Conservation (phyloP, 257 asterid genomes). For the Nyctanthes arbortristis region DNA sequence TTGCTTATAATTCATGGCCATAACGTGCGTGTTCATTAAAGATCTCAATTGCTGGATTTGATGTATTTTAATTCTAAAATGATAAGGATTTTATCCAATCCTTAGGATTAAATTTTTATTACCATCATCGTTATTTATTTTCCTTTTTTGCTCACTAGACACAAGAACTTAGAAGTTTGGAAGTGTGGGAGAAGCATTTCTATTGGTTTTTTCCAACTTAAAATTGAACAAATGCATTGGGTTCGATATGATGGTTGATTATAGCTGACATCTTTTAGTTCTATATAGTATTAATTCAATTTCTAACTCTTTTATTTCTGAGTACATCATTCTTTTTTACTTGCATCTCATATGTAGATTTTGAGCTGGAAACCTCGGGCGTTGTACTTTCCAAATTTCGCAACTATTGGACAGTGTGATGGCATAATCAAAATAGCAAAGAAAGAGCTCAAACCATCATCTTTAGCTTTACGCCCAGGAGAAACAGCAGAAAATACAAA, state of each 20-base stretch:
- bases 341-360: slow-evolving; percentile 42
- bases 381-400: slow-evolving; percentile 82
- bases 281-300: no score
- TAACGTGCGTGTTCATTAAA: background rate
- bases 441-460: slow-evolving; percentile 62
- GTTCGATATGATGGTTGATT: no score
- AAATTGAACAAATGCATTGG: no score
- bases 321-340: slow-evolving; percentile 11
- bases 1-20: background rate
- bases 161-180: no score
- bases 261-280: background rate
- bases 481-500: slow-evolving; percentile 78
- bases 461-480: slow-evolving; percentile 79
- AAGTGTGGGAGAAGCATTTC: no score
- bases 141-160: no score
- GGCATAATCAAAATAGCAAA: slow-evolving; percentile 60
- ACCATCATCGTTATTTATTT: no score
- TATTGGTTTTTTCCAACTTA: no score
- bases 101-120: background rate
- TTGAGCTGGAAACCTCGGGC: slow-evolving; percentile 94
- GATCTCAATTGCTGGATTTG: background rate
- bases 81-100: background rate
- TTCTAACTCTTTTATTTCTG: background rate
- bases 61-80: background rate
- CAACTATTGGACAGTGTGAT: slow-evolving; percentile 80